These are phyloP conservation scores for Suhomyces maxii DNA, from an alignment of 1,139 yeast genomes.

Conservation along the genomic window DNA sequence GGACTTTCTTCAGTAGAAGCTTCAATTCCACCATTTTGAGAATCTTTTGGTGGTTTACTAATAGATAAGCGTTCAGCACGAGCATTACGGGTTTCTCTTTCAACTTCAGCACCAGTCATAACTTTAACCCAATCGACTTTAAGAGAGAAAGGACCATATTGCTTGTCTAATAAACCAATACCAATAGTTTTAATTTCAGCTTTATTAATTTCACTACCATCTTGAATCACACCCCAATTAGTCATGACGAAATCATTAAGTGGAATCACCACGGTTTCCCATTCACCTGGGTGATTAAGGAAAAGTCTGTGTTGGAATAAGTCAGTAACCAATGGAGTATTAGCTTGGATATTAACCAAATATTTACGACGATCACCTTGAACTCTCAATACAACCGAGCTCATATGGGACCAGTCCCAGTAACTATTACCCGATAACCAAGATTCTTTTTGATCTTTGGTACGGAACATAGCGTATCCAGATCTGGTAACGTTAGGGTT, in stretches of 20 bases:
- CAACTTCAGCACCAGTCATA: conserved; percentile 56
- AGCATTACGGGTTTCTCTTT: conserved; percentile 36
- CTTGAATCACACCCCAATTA: conserved; percentile 79
- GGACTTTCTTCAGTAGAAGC: conserved; percentile 21
- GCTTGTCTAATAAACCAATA: conserved; percentile 74
- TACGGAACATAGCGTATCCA: conserved; percentile 88
- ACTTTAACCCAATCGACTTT: conserved; percentile 76
- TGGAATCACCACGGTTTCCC: conserved; percentile 84
- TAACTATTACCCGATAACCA: conserved; percentile 47
- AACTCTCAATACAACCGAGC: conserved; percentile 66
- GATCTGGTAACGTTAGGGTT: conserved; percentile 67
- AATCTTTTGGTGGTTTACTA: conserved; percentile 10
- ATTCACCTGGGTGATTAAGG: conserved; percentile 69
- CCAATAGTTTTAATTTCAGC: conserved; percentile 73
- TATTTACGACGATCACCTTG: conserved; percentile 76
- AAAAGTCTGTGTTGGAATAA: conserved; percentile 81
- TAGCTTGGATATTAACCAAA: conserved; percentile 78
- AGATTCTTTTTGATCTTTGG: conserved; percentile 58
- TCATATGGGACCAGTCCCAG: conserved; percentile 66
- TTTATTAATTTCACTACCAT: conserved; percentile 60
- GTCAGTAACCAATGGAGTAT: conserved; percentile 75
- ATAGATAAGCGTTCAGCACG: conserved; percentile 29
- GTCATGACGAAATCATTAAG: conserved; percentile 79
- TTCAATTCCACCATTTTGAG: conserved; percentile 19
- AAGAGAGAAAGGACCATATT: conserved; percentile 73